These are phyloP conservation scores for Agrostemma githago DNA, from an alignment of 148 eudicot species.

Conservation along the genomic window DNA sequence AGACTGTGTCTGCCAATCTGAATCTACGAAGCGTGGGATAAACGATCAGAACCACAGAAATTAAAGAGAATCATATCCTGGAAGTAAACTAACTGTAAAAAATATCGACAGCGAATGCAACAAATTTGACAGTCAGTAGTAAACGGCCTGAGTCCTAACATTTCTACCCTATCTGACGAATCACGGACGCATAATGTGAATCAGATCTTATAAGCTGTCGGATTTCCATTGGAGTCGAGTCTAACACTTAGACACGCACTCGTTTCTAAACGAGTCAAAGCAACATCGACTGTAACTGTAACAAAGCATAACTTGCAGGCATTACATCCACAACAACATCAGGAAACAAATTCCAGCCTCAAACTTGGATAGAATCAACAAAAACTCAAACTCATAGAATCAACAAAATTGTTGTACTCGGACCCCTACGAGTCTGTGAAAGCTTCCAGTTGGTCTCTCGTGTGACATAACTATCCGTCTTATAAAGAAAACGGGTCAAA, in stretches of 20 bases:
- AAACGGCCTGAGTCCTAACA: not conserved
- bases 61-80: no score
- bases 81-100: not conserved
- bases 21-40: not conserved
- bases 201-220: constrained; percentile 14
- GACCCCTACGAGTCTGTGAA: no score
- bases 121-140: not conserved
- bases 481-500: no score
- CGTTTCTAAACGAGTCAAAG: not conserved
- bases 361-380: not conserved
- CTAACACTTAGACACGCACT: no score
- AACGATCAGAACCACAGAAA: not conserved
- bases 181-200: not conserved
- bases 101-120: not conserved
- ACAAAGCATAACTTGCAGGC: not conserved
- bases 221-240: no score
- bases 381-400: constrained; percentile 9
- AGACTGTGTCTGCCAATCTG: not conserved
- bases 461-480: no score
- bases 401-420: no score
- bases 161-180: not conserved
- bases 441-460: no score
- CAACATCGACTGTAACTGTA: not conserved
- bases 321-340: not conserved
- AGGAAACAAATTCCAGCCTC: not conserved